Percentiles rank a stretch among this genome's conserved stretches.
phyloP scores from a whole-genome alignment of 2,329 filamentous ascomycete genomes.

The Aspergillus pseudoviridinutans region DNA sequence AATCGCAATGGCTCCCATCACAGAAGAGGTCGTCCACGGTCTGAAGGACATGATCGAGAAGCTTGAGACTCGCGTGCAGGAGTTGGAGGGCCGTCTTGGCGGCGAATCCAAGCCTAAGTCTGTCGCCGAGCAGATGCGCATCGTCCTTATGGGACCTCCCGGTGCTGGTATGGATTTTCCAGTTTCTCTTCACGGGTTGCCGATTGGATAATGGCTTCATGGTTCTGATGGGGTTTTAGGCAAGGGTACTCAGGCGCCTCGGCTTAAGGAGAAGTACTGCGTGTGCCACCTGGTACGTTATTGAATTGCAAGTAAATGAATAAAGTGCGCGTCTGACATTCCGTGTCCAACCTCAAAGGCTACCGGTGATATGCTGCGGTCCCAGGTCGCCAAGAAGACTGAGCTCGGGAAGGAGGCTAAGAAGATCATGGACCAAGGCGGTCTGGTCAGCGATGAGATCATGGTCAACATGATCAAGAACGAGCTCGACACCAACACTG shows the following conservation, averaged over 20 bases:
- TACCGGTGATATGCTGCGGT: constrained; percentile 98
- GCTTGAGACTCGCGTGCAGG: constrained; percentile 81
- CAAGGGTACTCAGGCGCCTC: constrained; percentile 97
- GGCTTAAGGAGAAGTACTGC: constrained; percentile 96
- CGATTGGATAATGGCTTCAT: neutral
- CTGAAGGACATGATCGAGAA: constrained; percentile 78
- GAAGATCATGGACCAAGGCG: constrained; percentile 99
- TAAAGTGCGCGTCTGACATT: constrained; percentile 4
- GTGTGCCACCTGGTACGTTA: constrained; percentile 87
- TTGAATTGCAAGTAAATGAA: constrained; percentile 4
- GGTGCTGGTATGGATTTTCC: constrained; percentile 69
- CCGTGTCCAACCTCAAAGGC: constrained; percentile 54
- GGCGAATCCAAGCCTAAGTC: constrained; percentile 48
- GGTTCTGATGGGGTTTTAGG: constrained; percentile 52
- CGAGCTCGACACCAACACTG: constrained; percentile 87
- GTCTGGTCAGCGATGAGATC: constrained; percentile 96
- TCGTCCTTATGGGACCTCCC: constrained; percentile 96
- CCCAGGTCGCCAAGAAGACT: constrained; percentile 97
- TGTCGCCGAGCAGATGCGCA: constrained; percentile 68
- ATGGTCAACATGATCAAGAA: constrained; percentile 99
- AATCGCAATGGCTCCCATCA: constrained; percentile 77
- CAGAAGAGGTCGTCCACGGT: constrained; percentile 73
- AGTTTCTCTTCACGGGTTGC: neutral
- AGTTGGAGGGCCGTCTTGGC: constrained; percentile 71
- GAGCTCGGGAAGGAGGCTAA: constrained; percentile 91